phyloP scores from a whole-genome alignment of 257 asterid genomes.

The Nicotiana tabacum region DNA sequence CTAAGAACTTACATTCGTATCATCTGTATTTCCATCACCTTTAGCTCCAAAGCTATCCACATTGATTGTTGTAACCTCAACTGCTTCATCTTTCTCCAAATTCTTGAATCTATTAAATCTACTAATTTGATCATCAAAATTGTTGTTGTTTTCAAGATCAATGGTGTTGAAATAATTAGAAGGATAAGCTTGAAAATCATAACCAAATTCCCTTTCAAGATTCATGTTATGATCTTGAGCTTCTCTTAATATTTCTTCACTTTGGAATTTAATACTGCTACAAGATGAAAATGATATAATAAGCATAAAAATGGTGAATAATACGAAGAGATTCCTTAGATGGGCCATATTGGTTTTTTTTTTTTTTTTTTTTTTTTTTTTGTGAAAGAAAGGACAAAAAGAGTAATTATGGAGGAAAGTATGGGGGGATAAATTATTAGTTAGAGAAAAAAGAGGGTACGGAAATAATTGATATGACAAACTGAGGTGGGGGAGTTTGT shows the following conservation, averaged over 20 bases:
- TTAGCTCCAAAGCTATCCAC: constrained; percentile 52
- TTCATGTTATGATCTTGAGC: neutral
- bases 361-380: neutral
- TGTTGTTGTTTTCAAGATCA: constrained; percentile 8
- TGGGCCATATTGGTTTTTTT: neutral
- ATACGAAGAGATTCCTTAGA: neutral
- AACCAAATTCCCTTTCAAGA: constrained; percentile 28
- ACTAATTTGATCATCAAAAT: constrained; percentile 5
- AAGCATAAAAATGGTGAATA: neutral
- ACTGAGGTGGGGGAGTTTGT: neutral
- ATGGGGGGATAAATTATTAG: constrained; percentile 6
- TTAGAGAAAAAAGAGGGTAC: neutral
- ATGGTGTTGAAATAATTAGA: constrained; percentile 17
- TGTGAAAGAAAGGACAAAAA: neutral
- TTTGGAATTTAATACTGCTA: neutral
- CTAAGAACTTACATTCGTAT: constrained; percentile 32
- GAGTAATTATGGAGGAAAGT: neutral
- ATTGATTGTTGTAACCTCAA: constrained; percentile 23
- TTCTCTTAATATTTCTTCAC: neutral
- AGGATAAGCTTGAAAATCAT: constrained; percentile 38
- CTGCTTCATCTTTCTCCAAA: constrained; percentile 8
- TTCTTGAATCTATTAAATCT: constrained; percentile 5
- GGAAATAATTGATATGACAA: neutral
- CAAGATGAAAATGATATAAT: constrained; percentile 5
- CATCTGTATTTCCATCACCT: constrained; percentile 58